Evolutionary conservation across 2,329 filamentous ascomycete genomes (phyloP).

Genomic region (Ascochyta clinopodiicola): DNA sequence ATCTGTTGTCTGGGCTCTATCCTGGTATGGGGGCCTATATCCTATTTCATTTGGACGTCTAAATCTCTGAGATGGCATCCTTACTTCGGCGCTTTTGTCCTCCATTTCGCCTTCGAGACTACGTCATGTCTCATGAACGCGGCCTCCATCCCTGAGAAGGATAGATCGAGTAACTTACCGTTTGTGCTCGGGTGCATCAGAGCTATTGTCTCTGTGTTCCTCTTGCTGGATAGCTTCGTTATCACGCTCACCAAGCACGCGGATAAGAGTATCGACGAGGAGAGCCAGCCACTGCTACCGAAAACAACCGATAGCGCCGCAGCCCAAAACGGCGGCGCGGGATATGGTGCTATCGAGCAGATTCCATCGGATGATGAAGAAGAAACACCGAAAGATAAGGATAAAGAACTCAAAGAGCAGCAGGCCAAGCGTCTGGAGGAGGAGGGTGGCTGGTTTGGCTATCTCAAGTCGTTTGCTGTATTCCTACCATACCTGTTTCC

Average conservation of each 20-base stretch:
- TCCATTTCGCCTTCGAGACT: constrained; percentile 43
- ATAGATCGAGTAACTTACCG: constrained; percentile 27
- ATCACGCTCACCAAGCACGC: constrained; percentile 36
- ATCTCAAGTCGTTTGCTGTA: constrained; percentile 74
- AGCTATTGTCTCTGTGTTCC: constrained; percentile 29
- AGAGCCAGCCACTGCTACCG: constrained; percentile 65
- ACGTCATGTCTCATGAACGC: constrained; percentile 35
- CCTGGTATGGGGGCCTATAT: constrained; percentile 41
- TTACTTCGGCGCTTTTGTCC: constrained; percentile 43
- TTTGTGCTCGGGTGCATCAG: constrained; percentile 34
- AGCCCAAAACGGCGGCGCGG: constrained; percentile 49
- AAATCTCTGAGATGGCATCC: constrained; percentile 40
- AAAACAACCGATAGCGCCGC: constrained; percentile 47
- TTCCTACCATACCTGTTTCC: constrained; percentile 85
- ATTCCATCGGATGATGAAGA: constrained; percentile 40
- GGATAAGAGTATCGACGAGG: constrained; percentile 57
- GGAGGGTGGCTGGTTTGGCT: constrained; percentile 78
- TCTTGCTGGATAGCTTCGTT: constrained; percentile 38
- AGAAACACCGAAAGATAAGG: constrained; percentile 58
- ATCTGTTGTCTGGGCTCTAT: constrained; percentile 45
- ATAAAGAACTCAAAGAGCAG: constrained; percentile 62
- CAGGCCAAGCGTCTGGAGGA: constrained; percentile 70
- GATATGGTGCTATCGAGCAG: constrained; percentile 44
- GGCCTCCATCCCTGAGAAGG: constrained; percentile 22
- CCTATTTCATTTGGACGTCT: constrained; percentile 31